Evolutionary conservation across 495 filamentous ascomycete species (phyloP).

Genomic region (Trichoderma gamsii): DNA sequence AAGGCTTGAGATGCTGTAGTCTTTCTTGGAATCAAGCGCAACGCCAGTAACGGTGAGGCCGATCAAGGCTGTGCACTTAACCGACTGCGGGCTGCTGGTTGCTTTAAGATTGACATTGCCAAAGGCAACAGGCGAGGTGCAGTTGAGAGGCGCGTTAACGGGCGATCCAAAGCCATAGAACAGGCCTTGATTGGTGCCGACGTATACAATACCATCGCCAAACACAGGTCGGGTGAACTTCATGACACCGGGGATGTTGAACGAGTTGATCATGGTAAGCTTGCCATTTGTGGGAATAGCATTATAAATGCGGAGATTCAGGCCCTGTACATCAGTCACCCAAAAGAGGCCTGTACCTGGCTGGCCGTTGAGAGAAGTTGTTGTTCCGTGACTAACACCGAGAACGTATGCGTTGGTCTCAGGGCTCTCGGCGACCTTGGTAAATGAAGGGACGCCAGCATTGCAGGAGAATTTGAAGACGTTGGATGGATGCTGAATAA

Average conservation of each 20-base stretch:
- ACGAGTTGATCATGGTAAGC: conserved; percentile 28
- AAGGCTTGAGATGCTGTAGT: conserved; percentile 30
- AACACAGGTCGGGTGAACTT: conserved; percentile 40
- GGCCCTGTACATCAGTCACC: conserved; percentile 35
- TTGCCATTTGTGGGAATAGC: conserved; percentile 29
- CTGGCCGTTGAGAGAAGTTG: conserved; percentile 35
- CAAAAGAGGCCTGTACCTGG: conserved; percentile 37
- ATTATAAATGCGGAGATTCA: conserved; percentile 33
- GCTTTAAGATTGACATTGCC: conserved; percentile 34
- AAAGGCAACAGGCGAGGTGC: conserved; percentile 37
- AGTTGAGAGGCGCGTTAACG: conserved; percentile 35
- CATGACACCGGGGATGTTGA: conserved; percentile 27
- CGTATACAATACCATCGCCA: conserved; percentile 34
- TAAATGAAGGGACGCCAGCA: conserved; percentile 26
- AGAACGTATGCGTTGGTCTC: conserved; percentile 29
- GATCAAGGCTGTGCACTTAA: conserved; percentile 32
- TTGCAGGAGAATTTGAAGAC: conserved; percentile 35
- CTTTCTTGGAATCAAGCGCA: conserved; percentile 27
- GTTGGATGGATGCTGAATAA: conserved; percentile 26
- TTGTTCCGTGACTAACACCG: conserved; percentile 34
- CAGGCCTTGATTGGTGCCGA: conserved; percentile 19
- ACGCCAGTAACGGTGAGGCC: conserved; percentile 27
- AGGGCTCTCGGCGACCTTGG: conserved; percentile 23
- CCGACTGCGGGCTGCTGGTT: conserved; percentile 19
- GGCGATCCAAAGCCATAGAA: conserved; percentile 31